Base-by-base conservation (phyloP, 2,329 filamentous ascomycete genomes). In the Boeremia lycopersici region DNA sequence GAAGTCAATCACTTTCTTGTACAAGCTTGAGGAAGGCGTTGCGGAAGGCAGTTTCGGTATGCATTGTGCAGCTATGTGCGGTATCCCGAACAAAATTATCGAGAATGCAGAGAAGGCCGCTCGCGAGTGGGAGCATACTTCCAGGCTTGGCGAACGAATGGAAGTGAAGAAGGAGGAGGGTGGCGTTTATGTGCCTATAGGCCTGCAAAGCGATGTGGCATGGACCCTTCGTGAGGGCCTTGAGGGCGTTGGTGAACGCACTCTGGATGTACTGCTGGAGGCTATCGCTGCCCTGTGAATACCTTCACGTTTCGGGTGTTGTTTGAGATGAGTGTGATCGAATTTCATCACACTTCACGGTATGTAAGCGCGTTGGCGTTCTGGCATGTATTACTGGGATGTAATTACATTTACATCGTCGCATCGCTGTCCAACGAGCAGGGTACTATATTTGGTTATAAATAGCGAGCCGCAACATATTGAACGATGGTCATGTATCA, bases 11-110 rank as follows among this genome's bases (percentile, higher is more conserved):
- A 97, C 93, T 0, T 99, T 99, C 78, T 74, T 99, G 50, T 99
- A 99, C 79, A 93, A 91, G 69, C 84, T 99, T 0, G 95, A 98
- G 75, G 85, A 91, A 12, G 95, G 95, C 1, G 91, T 98, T 9
- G 95, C 95, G 0, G 93, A 98, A 75, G 95, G 95, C 13, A 96
- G 91, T 69, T 99, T 98, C 70, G 95, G 95, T 67, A 99, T 99
- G 95, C 95, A 99, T 75, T 99, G 95, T 72, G 95, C 95, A 1
- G 89, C 91, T 56, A 99, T 99, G 95, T 99, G 95, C 67, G 95
- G 95, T 1, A 98, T 99, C 60, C 86, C 91, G 0, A 80, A 81
- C 39, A 87, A 87, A 50, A 87, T 99, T 13, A 91, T 99, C 58
- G 87, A 93, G 70, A 81, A 89, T 19, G 95, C 95, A 0, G 95